A percentile compares a stretch with the other conserved stretches of the same genome.
Conservation (phyloP, 495 filamentous ascomycete species). For the Clohesyomyces aquaticus region DNA sequence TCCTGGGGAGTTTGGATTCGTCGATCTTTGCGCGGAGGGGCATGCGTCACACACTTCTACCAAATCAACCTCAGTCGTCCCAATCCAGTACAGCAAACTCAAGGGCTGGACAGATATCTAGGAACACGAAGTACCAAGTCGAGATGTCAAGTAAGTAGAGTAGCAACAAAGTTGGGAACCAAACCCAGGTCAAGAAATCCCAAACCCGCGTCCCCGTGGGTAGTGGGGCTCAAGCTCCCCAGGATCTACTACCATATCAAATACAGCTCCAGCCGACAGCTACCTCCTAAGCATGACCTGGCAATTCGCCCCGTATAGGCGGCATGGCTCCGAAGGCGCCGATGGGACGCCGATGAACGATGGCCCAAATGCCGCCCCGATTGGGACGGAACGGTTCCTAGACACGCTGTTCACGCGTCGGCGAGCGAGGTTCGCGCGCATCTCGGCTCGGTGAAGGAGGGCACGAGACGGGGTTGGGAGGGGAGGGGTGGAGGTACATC, state of each 20-base stretch:
- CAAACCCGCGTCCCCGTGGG: too few relatives aligned
- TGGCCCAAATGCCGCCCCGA: slow-evolving; percentile 33
- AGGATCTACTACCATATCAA: slow-evolving; percentile 6
- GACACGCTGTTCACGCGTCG: not conserved
- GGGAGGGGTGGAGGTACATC: slow-evolving; percentile 33
- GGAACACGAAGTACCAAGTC: not conserved
- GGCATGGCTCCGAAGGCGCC: slow-evolving; percentile 24
- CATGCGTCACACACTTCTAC: slow-evolving; percentile 6
- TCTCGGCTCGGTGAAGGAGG: too few relatives aligned
- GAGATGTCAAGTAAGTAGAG: not conserved
- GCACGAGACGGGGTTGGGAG: not conserved
- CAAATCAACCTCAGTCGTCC: not conserved
- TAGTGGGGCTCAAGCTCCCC: slow-evolving; percentile 24
- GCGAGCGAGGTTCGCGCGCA: not conserved
- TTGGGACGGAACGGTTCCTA: not conserved
- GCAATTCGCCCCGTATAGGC: slow-evolving; percentile 19
- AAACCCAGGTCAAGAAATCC: slow-evolving; percentile 16
- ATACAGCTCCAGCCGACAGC: too few relatives aligned
- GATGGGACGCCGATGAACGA: not conserved
- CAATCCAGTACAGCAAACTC: not conserved
- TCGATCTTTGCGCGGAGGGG: slow-evolving; percentile 30
- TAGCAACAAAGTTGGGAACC: not conserved
- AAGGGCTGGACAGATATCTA: not conserved
- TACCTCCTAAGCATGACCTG: slow-evolving; percentile 11
- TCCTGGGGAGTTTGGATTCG: slow-evolving; percentile 33